Evolutionary conservation across 805 yeast species (phyloP).

Genomic region (Scheffersomyces coipomensis): DNA sequence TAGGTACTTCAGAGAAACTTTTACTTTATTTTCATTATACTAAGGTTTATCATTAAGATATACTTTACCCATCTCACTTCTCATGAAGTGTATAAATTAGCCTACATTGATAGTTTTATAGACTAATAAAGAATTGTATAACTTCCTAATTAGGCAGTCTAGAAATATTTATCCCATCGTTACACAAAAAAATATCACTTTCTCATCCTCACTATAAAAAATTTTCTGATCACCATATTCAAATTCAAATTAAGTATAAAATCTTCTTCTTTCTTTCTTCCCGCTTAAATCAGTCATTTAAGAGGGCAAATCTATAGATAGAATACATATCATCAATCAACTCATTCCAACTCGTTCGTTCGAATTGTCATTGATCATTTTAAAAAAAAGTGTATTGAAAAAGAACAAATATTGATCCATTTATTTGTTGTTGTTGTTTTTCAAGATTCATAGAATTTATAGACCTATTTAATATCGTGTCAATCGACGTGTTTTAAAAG

Average conservation of each 20-base stretch:
- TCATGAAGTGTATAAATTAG: slow-evolving; percentile 21
- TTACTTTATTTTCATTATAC: neutral
- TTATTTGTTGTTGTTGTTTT: too few species aligned
- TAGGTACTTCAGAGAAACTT: slow-evolving; percentile 1
- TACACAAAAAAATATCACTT: too few species aligned
- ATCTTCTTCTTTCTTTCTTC: slow-evolving; percentile 27
- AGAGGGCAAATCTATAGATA: slow-evolving; percentile 38
- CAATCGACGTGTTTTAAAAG: neutral
- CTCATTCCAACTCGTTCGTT: too few species aligned
- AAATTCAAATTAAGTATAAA: too few species aligned
- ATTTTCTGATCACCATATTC: too few species aligned
- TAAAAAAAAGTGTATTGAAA: too few species aligned
- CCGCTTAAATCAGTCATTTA: slow-evolving; percentile 44
- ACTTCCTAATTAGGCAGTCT: slow-evolving; percentile 18
- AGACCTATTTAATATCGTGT: neutral
- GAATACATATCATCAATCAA: too few species aligned
- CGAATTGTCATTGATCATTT: too few species aligned
- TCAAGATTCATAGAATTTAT: too few species aligned
- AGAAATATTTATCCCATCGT: slow-evolving; percentile 9
- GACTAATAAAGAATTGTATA: neutral
- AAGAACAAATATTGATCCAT: too few species aligned
- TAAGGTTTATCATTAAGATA: too few species aligned
- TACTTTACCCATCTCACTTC: neutral
- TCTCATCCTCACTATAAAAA: too few species aligned
- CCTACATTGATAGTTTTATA: slow-evolving; percentile 10